These are phyloP conservation scores for Pezicula carpinea DNA, from an alignment of 2,329 filamentous ascomycete species.

Conservation along the genomic window DNA sequence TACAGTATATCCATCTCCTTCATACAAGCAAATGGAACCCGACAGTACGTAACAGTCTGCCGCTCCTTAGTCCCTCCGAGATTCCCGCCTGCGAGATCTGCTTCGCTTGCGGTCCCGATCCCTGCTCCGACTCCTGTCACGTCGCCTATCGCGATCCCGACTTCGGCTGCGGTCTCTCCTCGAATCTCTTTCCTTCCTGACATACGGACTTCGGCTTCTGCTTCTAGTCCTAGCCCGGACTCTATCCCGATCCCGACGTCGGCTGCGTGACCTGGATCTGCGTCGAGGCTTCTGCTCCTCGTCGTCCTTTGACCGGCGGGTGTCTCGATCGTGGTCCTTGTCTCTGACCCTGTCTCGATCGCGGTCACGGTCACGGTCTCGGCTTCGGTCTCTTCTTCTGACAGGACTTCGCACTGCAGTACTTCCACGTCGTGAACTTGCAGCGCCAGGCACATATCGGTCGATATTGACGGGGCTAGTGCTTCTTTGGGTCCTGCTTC, in stretches of 20 bases:
- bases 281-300: slow-evolving; percentile 9
- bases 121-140: slow-evolving; percentile 1
- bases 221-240: slow-evolving; percentile 3
- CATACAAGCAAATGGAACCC: no score
- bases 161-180: slow-evolving; percentile 6
- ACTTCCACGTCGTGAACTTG: slow-evolving; percentile 17
- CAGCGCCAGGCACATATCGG: slow-evolving; percentile 27
- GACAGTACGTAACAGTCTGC: no score
- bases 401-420: slow-evolving; percentile 12
- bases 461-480: slow-evolving; percentile 29
- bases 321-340: slow-evolving; percentile 13
- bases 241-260: slow-evolving; percentile 8
- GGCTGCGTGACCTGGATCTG: slow-evolving; percentile 8
- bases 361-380: slow-evolving; percentile 4
- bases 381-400: not conserved
- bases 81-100: not conserved
- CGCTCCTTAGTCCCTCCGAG: not conserved
- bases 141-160: slow-evolving; percentile 3
- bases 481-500: slow-evolving; percentile 25
- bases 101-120: slow-evolving; percentile 2
- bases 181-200: slow-evolving; percentile 14
- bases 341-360: slow-evolving; percentile 15
- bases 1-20: no score
- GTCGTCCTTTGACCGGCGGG: slow-evolving; percentile 11
- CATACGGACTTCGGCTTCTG: slow-evolving; percentile 15